Base-by-base conservation (phyloP, 2,329 filamentous ascomycete genomes). In the Talaromyces sp. region DNA sequence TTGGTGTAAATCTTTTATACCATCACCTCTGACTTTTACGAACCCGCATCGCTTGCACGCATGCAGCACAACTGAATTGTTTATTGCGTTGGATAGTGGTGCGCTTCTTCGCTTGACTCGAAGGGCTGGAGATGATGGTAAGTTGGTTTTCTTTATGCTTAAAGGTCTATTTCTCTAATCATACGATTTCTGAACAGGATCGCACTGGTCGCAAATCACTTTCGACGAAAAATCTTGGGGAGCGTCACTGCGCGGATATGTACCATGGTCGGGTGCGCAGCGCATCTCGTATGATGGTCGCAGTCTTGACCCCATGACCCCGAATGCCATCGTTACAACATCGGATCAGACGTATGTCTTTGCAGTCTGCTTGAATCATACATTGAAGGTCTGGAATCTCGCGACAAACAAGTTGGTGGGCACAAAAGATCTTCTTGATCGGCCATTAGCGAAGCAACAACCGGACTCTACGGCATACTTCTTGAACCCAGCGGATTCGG, bases 341-440 rank as follows among this genome's bases (percentile, higher is more conserved):
- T 79, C 80, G 8, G 80, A 82, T 64, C 78, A 81, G 63, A 79
- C 77, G 2, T 80, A 82, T 64, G 75, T 89, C 10, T 91, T 97
- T 71, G 93, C 93, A 0, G 87, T 97, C 58, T 95, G 91, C 68
- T 82, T 99, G 67, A 93, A 99, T 71, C 93, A 99, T 75, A 89
- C 88, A 11, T 81, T 99, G 74, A 89, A 93, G 72, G 88, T 95
- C 45, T 98, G 95, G 94, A 95, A 96, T 73, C 83, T 94, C 36
- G 82, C 86, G n/a, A 91, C 87, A 45, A 93, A 93, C 56, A 91
- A 89, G 74, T 86, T 96, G 63, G 86, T 91, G 5, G 87, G 88
- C 64, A 89, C 89, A 5, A 88, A 88, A 70, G 94, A 99, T 76
- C 83, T 99, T 36, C 78, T 98, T 17, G 88, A 90, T 70, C 84